Evolutionary conservation across 179 eudicot species (phyloP).

Genomic region (Beta macrorhiza): DNA sequence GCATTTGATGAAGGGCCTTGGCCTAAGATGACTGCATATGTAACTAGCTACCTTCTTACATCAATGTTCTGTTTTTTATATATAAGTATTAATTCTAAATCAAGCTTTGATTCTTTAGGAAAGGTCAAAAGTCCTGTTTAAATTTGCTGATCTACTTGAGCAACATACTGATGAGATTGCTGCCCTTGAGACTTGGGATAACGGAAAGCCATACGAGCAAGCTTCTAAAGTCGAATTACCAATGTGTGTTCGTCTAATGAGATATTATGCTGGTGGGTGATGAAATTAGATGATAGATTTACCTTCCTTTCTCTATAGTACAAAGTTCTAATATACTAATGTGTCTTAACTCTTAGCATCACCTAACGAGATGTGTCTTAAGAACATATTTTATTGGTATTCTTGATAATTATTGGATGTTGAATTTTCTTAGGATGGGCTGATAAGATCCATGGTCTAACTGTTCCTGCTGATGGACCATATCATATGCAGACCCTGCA

Average conservation of each 20-base stretch:
- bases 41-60: slow-evolving; percentile 19
- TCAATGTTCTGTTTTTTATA: not conserved
- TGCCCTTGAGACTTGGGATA: slow-evolving; percentile 52
- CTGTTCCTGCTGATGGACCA: slow-evolving; percentile 45
- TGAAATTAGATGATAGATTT: not conserved
- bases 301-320: no score
- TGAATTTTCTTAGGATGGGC: slow-evolving; percentile 37
- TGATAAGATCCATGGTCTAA: slow-evolving; percentile 47
- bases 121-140: slow-evolving; percentile 37
- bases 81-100: not conserved
- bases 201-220: slow-evolving; percentile 45
- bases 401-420: not conserved
- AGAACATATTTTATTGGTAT: not conserved
- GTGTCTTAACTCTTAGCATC: not conserved
- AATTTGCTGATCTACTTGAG: slow-evolving; percentile 48
- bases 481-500: slow-evolving; percentile 44
- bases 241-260: slow-evolving; percentile 39
- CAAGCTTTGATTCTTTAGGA: slow-evolving; percentile 27
- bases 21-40: slow-evolving; percentile 54
- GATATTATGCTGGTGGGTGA: slow-evolving; percentile 47
- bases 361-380: not conserved
- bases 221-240: slow-evolving; percentile 40
- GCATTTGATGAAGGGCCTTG: slow-evolving; percentile 54
- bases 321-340: not conserved
- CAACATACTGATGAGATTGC: slow-evolving; percentile 44